Base-by-base conservation (phyloP, 306 rosid species). In the Quercus glauca region DNA sequence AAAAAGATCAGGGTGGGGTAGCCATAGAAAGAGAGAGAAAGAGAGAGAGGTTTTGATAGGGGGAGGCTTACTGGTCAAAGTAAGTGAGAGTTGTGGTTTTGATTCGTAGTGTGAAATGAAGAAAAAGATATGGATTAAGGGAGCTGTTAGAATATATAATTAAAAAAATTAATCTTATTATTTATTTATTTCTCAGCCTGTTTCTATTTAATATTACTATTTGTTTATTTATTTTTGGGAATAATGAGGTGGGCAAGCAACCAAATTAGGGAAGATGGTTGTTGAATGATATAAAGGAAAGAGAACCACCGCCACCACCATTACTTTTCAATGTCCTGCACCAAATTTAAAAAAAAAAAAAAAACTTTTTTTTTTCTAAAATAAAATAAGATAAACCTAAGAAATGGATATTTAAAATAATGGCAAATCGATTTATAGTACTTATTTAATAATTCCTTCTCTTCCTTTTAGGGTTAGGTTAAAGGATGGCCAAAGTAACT, bases 231-330 rank as follows among this genome's bases (percentile, higher is more conserved):
- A 7, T 64, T 61, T 31, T 74, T 75, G 69, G 67, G 71, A 73
- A 84, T 79, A 35, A 79, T 79, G 90, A 86, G 89, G 86, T 80
- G 87, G 88, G 90, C 87, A 87, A 88, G 89, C 93, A 85, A 87
- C 90, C 90, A 81, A 80, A 91, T 55, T 55, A 71, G 83, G 78
- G 89, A 73, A 78, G 83, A 83, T 81, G 90, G 90, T 85, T 51
- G 93, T 86, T 87, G 87, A 85, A 80, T 86, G 77, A 85, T 81
- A 84, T 75, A 83, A 79, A 84, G 80, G 79, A 59, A 73, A 69
- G 67, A 82, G 55, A 83, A 82, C 83, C 81, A 74, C 85, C 89
- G 55, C 41, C 72, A 19, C 71, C 82, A 83, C 52, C 79, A 37
- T 75, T 60, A 33, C 86, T 76, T 53, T 80, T 76, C 41, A 59